Evolutionary conservation across 2,329 filamentous ascomycete species (phyloP).

Genomic region (Chaetomiaceae sp.): DNA sequence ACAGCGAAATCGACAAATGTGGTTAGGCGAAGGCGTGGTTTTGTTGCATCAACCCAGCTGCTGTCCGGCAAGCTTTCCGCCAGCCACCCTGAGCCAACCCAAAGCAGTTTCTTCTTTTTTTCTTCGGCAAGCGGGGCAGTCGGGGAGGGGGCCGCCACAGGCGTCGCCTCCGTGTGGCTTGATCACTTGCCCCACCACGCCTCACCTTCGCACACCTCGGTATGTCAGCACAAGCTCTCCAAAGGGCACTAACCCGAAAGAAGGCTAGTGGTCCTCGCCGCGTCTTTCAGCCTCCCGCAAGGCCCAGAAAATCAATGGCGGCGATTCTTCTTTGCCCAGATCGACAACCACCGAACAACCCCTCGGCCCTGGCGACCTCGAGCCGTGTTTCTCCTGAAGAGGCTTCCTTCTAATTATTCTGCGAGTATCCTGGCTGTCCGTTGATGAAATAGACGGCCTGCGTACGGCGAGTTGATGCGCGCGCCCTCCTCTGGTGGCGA

Average conservation of each 20-base stretch:
- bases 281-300: constrained; percentile 20
- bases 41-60: too few species aligned
- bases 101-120: too few species aligned
- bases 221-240: not conserved
- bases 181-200: too few species aligned
- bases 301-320: constrained; percentile 13
- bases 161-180: too few species aligned
- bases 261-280: constrained; percentile 11
- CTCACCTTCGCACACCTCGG: constrained; percentile 6
- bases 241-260: constrained; percentile 5
- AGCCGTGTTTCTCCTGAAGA: constrained; percentile 7
- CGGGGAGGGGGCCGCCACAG: too few species aligned
- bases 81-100: too few species aligned
- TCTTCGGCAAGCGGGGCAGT: too few species aligned
- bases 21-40: too few species aligned
- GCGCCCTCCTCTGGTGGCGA: constrained; percentile 20
- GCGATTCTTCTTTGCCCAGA: constrained; percentile 1
- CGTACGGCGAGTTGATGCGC: constrained; percentile 22
- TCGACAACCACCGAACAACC: constrained; percentile 7
- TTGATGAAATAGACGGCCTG: constrained; percentile 16
- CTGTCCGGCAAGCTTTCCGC: too few species aligned
- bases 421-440: not conserved
- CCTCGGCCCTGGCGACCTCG: constrained; percentile 1
- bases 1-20: too few species aligned
- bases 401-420: not conserved